Conservation (phyloP, 169 alveolate species). For the Fabrea salina region DNA sequence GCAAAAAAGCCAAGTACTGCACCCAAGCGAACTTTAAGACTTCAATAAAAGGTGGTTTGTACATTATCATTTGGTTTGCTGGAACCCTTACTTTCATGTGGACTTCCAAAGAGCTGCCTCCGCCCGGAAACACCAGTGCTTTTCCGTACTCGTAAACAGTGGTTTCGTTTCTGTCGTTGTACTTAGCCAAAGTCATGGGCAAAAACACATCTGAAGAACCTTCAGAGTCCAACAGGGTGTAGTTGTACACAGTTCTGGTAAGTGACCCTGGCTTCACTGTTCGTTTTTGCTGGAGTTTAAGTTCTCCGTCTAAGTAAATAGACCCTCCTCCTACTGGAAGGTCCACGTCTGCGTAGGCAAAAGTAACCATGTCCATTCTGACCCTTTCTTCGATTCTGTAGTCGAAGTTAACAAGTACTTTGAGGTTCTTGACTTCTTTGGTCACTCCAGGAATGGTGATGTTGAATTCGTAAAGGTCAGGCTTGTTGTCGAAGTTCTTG, state of each 20-base stretch:
- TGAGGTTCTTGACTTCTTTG: background rate
- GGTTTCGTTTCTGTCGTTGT: background rate
- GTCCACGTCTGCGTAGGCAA: slow-evolving; percentile 12
- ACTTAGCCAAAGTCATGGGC: background rate
- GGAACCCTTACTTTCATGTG: slow-evolving; percentile 10
- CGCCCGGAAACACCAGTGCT: background rate
- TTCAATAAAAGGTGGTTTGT: slow-evolving; percentile 1
- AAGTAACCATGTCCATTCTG: background rate
- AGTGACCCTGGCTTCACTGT: background rate
- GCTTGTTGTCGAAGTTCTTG: slow-evolving; percentile 1
- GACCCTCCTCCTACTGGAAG: background rate
- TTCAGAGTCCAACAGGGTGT: background rate
- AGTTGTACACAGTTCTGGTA: background rate
- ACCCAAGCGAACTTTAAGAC: slow-evolving; percentile 23
- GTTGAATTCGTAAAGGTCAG: slow-evolving; percentile 17
- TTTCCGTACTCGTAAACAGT: background rate
- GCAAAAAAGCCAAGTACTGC: background rate
- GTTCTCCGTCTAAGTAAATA: background rate
- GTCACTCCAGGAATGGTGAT: background rate
- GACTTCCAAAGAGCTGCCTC: background rate
- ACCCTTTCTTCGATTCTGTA: background rate
- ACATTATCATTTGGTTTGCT: background rate
- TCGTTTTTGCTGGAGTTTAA: background rate
- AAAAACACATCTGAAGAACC: background rate
- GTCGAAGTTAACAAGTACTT: background rate